Conservation (phyloP, 331 rosid genomes). For the Prunus yedoensis region DNA sequence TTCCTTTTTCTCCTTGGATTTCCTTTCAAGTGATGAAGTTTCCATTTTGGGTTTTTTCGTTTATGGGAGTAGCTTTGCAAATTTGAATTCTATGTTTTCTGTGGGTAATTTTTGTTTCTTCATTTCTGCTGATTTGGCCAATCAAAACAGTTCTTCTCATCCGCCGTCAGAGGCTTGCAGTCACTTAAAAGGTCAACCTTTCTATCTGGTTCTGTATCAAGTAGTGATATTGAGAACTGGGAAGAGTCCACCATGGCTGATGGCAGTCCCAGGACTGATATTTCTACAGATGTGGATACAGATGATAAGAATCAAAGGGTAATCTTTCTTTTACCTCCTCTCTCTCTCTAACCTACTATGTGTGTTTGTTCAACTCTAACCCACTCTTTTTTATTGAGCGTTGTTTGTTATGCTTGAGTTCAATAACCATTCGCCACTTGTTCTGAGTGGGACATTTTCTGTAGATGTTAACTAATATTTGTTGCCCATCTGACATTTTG, state of each 20-base stretch:
- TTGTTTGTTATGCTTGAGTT: background rate
- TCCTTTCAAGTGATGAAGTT: conserved; percentile 22
- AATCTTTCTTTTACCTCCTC: conserved; percentile 17
- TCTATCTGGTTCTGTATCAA: conserved; percentile 34
- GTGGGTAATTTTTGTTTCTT: background rate
- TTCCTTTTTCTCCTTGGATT: background rate
- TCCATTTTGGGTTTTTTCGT: conserved; percentile 10
- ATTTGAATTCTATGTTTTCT: conserved; percentile 14
- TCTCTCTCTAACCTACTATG: background rate
- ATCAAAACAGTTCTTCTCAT: conserved; percentile 34
- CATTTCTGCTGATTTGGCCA: conserved; percentile 10
- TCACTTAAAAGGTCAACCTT: conserved; percentile 42
- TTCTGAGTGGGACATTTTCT: conserved; percentile 11
- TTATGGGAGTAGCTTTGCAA: background rate
- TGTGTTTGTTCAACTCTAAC: too few relatives aligned
- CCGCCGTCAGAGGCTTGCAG: conserved; percentile 33
- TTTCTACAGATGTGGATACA: conserved; percentile 92
- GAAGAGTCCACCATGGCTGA: conserved; percentile 79
- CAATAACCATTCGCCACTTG: background rate
- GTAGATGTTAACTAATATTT: conserved; percentile 21
- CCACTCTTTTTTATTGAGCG: background rate
- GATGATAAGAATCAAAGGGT: conserved; percentile 92
- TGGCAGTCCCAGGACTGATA: conserved; percentile 98
- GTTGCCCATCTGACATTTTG: conserved; percentile 32
- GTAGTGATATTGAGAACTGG: conserved; percentile 43